phyloP scores from a whole-genome alignment of 148 eudicot genomes.

The Rhododendron griersonianum region DNA sequence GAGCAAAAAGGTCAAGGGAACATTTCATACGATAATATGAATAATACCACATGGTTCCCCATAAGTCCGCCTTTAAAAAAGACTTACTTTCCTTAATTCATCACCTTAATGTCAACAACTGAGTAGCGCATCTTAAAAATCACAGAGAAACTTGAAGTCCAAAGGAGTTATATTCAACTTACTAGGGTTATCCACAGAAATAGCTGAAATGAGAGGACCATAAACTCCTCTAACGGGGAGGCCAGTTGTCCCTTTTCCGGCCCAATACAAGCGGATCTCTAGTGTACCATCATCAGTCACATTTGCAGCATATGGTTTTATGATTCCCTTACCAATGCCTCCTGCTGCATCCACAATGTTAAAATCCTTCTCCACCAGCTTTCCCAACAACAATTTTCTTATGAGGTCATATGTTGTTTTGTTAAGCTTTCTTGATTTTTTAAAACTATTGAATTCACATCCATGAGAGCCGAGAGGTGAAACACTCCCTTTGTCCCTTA shows the following conservation, averaged over 20 bases:
- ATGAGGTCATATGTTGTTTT: background rate
- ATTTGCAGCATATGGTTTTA: background rate
- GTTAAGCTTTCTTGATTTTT: background rate
- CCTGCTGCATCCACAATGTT: conserved; percentile 30
- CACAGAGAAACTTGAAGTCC: background rate
- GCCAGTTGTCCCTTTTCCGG: conserved; percentile 36
- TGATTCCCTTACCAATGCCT: conserved; percentile 23
- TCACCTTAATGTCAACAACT: background rate
- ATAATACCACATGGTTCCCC: background rate
- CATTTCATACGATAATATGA: background rate
- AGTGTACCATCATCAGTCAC: conserved; percentile 17
- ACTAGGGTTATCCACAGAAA: conserved; percentile 29
- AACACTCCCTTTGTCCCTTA: background rate
- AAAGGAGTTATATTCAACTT: background rate
- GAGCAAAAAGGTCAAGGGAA: background rate
- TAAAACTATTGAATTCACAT: background rate
- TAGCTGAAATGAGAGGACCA: conserved; percentile 41
- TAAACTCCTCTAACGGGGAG: conserved; percentile 19
- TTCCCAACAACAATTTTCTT: conserved; percentile 16
- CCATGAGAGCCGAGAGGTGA: background rate
- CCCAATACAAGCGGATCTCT: conserved; percentile 34
- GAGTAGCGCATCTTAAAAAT: background rate
- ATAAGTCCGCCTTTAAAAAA: background rate
- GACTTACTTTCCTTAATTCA: no score
- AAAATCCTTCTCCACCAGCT: conserved; percentile 28